These are phyloP conservation scores for Colletotrichum graminicola DNA, from an alignment of 2,329 filamentous ascomycete genomes.

Conservation along the genomic window DNA sequence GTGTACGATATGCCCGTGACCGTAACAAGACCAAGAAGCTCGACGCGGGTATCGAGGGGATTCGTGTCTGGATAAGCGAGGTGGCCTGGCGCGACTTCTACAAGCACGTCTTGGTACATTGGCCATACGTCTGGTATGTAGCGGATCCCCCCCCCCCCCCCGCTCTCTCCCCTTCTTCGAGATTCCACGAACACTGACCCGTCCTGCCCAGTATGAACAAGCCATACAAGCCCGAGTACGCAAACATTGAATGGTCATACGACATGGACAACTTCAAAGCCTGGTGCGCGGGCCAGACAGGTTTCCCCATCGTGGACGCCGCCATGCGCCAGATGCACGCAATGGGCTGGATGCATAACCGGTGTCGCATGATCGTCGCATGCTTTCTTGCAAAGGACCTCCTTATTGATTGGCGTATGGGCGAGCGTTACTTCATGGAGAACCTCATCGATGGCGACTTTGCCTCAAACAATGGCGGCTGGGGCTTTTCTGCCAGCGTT, in stretches of 20 bases:
- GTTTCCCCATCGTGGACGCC: slow-evolving; percentile 87
- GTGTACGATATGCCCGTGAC: slow-evolving; percentile 72
- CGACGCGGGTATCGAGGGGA: slow-evolving; percentile 74
- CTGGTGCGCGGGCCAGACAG: slow-evolving; percentile 82
- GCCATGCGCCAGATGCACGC: slow-evolving; percentile 82
- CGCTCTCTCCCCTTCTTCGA: background rate
- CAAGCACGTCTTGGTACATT: slow-evolving; percentile 84
- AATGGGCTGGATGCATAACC: slow-evolving; percentile 85
- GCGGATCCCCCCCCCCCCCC: background rate
- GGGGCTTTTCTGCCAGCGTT: slow-evolving; percentile 70
- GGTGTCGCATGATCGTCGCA: slow-evolving; percentile 85
- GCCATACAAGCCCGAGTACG: slow-evolving; percentile 83
- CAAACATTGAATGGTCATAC: slow-evolving; percentile 87
- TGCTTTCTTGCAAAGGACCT: slow-evolving; percentile 86
- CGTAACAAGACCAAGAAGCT: slow-evolving; percentile 74
- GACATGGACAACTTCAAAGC: slow-evolving; percentile 74
- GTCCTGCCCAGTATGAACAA: slow-evolving; percentile 64
- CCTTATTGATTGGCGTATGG: slow-evolving; percentile 85
- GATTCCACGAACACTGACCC: background rate
- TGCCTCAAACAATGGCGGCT: slow-evolving; percentile 78
- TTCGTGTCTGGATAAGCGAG: slow-evolving; percentile 82
- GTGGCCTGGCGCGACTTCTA: slow-evolving; percentile 92
- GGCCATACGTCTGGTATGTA: slow-evolving; percentile 82
- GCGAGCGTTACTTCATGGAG: slow-evolving; percentile 87
- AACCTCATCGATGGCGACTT: slow-evolving; percentile 84